Evolutionary conservation across 148 eudicot species (phyloP).

Genomic region (Nepenthes mirabilis): DNA sequence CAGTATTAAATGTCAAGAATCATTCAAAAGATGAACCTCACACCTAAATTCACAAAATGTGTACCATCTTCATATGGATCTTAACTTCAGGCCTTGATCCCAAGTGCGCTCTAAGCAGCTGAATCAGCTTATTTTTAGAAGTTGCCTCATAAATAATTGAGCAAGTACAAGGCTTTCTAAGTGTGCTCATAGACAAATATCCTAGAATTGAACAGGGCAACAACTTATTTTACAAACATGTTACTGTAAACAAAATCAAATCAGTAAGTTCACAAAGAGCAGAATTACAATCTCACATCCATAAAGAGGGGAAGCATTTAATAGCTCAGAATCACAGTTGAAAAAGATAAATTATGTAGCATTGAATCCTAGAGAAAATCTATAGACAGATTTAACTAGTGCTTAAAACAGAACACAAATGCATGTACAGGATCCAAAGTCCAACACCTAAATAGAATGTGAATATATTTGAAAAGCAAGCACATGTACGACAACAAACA

Average conservation of each 20-base stretch:
- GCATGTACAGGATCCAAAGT: no score
- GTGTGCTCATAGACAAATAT: constrained; percentile 21
- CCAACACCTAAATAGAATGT: no score
- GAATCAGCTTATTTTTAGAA: constrained; percentile 54
- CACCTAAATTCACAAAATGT: neutral
- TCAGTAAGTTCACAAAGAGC: neutral
- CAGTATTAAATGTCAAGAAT: neutral
- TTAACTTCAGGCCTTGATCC: constrained; percentile 81
- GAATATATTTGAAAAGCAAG: no score
- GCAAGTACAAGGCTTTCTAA: constrained; percentile 19
- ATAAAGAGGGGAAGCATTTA: neutral
- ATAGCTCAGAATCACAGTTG: no score
- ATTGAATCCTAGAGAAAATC: neutral
- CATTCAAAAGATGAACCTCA: neutral
- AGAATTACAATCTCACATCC: neutral
- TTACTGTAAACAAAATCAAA: neutral
- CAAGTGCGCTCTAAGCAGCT: constrained; percentile 66
- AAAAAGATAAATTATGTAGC: neutral
- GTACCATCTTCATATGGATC: constrained; percentile 89
- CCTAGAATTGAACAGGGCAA: constrained; percentile 22
- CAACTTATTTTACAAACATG: neutral
- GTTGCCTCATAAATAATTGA: constrained; percentile 66
- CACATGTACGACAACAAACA: no score
- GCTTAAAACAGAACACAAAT: no score
- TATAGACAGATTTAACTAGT: neutral